Evolutionary conservation across 305 asterid genomes (phyloP).

Genomic region (Fraxinus floribunda): DNA sequence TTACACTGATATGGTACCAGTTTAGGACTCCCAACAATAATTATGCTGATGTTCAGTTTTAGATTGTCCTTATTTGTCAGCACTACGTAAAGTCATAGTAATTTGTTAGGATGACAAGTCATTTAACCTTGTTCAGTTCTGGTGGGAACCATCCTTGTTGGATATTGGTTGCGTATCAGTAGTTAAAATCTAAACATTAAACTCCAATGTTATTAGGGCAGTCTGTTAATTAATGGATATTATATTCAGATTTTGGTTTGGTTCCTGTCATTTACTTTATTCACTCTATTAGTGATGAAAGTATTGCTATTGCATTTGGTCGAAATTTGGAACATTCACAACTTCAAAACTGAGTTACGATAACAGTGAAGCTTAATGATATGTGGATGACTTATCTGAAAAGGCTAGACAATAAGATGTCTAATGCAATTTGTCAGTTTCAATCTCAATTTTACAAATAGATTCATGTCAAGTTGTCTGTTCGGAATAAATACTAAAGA

Average conservation of each 20-base stretch:
- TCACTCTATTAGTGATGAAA: neutral
- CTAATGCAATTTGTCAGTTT: neutral
- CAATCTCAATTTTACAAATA: neutral
- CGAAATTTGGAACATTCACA: neutral
- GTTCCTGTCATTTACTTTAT: neutral
- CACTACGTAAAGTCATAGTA: neutral
- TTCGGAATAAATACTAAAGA: neutral
- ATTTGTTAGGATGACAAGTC: neutral
- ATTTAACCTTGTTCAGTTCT: neutral
- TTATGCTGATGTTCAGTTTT: neutral
- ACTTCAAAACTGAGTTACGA: neutral
- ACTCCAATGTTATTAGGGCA: neutral
- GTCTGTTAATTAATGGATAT: neutral
- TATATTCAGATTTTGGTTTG: neutral
- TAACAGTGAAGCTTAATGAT: neutral
- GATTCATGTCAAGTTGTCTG: neutral
- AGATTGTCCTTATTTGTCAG: neutral
- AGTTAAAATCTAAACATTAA: neutral
- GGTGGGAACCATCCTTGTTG: neutral
- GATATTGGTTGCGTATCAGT: conserved; percentile 3
- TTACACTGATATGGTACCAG: neutral
- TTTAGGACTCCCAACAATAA: neutral
- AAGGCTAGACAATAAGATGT: neutral
- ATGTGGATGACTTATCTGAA: neutral
- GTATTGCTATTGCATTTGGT: neutral